phyloP scores from a whole-genome alignment of 2,329 filamentous ascomycete species.

The Orbilia blumenaviensis region DNA sequence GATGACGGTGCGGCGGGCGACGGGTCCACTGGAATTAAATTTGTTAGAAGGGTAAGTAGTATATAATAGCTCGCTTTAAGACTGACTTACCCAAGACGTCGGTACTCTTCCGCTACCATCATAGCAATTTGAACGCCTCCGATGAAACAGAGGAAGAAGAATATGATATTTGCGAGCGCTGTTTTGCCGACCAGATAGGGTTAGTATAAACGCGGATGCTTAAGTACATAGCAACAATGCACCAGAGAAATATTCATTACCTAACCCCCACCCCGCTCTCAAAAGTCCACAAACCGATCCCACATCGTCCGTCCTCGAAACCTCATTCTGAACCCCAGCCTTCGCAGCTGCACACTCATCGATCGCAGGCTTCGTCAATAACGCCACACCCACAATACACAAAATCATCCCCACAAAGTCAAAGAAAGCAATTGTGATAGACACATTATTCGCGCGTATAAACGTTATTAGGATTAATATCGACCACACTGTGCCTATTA shows the following conservation, averaged over 20 bases:
- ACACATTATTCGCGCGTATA: conserved; percentile 42
- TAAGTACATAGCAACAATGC: not conserved
- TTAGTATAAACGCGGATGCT: conserved; percentile 1
- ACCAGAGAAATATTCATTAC: conserved; percentile 5
- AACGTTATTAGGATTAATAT: conserved; percentile 42
- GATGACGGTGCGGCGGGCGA: conserved; percentile 49
- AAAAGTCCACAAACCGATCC: conserved; percentile 28
- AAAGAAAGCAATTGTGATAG: conserved; percentile 35
- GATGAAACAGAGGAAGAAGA: conserved; percentile 42
- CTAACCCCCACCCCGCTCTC: conserved; percentile 44
- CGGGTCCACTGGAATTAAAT: conserved; percentile 23
- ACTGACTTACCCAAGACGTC: conserved; percentile 31
- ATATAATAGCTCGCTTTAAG: not conserved
- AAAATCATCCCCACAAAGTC: conserved; percentile 45
- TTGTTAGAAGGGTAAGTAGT: conserved; percentile 8
- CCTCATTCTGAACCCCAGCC: conserved; percentile 15
- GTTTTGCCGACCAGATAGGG: not conserved
- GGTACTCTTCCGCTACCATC: conserved; percentile 40
- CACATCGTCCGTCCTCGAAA: conserved; percentile 10
- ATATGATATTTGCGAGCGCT: conserved; percentile 38
- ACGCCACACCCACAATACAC: conserved; percentile 44
- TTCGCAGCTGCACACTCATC: conserved; percentile 47
- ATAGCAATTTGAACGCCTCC: conserved; percentile 27
- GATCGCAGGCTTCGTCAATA: conserved; percentile 42
- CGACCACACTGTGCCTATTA: conserved; percentile 48